Evolutionary conservation across 1,284 basidiomycete species (phyloP).

Genomic region (Puccinia hordei): DNA sequence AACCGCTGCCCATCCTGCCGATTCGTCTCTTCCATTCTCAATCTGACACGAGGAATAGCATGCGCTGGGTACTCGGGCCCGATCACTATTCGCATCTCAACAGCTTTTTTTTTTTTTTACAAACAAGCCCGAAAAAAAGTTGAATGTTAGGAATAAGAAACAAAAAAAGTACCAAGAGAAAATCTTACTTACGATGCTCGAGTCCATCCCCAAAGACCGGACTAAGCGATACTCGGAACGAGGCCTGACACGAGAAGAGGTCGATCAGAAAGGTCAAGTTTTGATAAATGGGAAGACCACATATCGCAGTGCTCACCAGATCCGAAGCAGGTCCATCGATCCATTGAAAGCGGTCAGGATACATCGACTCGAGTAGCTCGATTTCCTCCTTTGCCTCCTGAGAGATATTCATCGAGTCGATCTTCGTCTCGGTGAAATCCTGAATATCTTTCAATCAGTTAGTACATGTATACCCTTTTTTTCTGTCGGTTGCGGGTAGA

Average conservation of each 20-base stretch:
- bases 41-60: neutral
- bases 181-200: constrained; percentile 1
- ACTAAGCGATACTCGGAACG: neutral
- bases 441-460: no score
- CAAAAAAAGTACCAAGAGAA: no score
- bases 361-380: constrained; percentile 21
- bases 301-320: no score
- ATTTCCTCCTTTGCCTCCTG: neutral
- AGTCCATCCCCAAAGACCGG: neutral
- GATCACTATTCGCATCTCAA: neutral
- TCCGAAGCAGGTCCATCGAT: neutral
- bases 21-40: neutral
- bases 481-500: no score
- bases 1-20: neutral
- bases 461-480: no score
- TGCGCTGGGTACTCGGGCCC: neutral
- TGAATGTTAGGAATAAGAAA: no score
- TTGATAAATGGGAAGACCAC: no score
- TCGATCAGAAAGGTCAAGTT: no score
- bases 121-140: no score
- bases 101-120: no score
- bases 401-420: neutral
- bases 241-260: no score
- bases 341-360: constrained; percentile 11
- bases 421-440: no score